Evolutionary conservation across 179 eudicot genomes (phyloP).

Genomic region (Carnegiea gigantea): DNA sequence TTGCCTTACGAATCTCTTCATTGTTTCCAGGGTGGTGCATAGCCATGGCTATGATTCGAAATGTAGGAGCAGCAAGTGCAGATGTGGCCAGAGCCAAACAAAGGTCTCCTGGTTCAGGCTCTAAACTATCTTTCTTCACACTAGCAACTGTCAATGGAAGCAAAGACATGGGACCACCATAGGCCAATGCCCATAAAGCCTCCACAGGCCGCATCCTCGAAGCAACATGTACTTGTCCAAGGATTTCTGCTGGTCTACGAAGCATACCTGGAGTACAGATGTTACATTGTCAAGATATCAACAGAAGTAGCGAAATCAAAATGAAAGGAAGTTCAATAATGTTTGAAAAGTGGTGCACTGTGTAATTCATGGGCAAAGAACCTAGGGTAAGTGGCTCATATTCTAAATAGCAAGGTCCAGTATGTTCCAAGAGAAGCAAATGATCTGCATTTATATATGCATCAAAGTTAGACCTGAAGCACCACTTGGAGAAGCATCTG

Average conservation of each 20-base stretch:
- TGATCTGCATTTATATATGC: neutral
- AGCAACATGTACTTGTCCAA: constrained; percentile 98
- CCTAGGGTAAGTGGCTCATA: neutral
- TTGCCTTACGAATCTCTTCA: constrained; percentile 74
- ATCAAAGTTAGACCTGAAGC: constrained; percentile 67
- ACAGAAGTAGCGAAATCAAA: neutral
- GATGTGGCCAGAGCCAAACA: constrained; percentile 65
- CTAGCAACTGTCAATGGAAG: constrained; percentile 81
- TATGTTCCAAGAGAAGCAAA: neutral
- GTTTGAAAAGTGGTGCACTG: neutral
- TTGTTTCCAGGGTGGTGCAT: constrained; percentile 87
- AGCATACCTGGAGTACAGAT: constrained; percentile 56
- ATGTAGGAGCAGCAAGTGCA: constrained; percentile 91
- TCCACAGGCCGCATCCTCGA: constrained; percentile 86
- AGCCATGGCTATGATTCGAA: constrained; percentile 88
- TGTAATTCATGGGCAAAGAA: neutral
- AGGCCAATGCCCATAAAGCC: constrained; percentile 93
- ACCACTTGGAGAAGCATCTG: constrained; percentile 98
- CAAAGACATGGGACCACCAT: constrained; percentile 95
- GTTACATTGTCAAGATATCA: constrained; percentile 15
- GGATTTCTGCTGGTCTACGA: constrained; percentile 96
- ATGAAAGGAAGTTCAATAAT: neutral
- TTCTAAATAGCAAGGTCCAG: neutral
- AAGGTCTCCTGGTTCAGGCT: constrained; percentile 67
- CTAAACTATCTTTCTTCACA: constrained; percentile 68